Percentiles rank a stretch among this genome's conserved stretches.
Evolutionary conservation across 2,329 filamentous ascomycete genomes (phyloP).

Genomic region (Ophiosphaerella narmari): DNA sequence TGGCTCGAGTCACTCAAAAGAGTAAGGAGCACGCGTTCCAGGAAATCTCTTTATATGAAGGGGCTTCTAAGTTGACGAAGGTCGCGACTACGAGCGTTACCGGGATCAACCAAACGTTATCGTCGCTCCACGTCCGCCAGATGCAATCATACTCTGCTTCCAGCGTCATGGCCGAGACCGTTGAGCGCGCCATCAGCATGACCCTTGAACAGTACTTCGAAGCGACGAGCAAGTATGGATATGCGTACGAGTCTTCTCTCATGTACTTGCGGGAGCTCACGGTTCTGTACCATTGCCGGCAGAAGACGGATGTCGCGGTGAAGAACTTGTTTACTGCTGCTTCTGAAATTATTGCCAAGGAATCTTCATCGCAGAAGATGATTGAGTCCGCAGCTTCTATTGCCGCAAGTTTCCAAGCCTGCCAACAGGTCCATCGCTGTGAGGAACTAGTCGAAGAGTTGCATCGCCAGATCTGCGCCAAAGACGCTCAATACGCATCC

Average conservation of each 20-base stretch:
- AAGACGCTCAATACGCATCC: conserved; percentile 39
- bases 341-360: conserved; percentile 46
- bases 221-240: conserved; percentile 42
- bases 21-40: conserved; percentile 50
- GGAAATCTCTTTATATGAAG: conserved; percentile 52
- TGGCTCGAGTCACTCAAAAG: conserved; percentile 50
- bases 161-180: conserved; percentile 41
- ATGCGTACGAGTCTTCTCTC: conserved; percentile 46
- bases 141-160: conserved; percentile 33
- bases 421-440: conserved; percentile 48
- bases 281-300: conserved; percentile 44
- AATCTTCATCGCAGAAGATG: conserved; percentile 52
- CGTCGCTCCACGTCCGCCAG: conserved; percentile 41
- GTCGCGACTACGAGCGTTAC: conserved; percentile 21
- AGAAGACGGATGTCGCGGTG: conserved; percentile 47
- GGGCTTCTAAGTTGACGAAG: conserved; percentile 40
- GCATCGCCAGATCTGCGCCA: conserved; percentile 55
- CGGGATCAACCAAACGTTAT: conserved; percentile 36
- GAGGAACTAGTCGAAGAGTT: conserved; percentile 53
- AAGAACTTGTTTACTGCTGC: conserved; percentile 44
- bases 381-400: conserved; percentile 56
- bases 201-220: conserved; percentile 45
- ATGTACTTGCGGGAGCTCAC: conserved; percentile 45
- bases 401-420: conserved; percentile 53
- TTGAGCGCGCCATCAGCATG: conserved; percentile 44